Conservation (phyloP, 2,329 filamentous ascomycete genomes). For the Sclerotinia subarctica region DNA sequence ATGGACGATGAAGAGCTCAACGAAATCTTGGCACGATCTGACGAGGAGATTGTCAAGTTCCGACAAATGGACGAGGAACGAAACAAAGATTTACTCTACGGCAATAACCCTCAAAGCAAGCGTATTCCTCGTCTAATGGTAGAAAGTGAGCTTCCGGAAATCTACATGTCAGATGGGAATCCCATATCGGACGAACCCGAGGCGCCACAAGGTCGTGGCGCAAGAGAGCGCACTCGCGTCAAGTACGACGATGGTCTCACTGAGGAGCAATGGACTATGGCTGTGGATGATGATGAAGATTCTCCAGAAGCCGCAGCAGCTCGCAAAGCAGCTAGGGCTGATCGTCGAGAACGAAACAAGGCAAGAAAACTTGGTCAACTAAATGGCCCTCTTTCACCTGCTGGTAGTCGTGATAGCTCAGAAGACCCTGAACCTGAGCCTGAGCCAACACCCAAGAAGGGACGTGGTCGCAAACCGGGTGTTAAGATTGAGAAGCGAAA, state of each 20-base stretch:
- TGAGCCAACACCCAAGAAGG: constrained; percentile 73
- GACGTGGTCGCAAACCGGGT: constrained; percentile 73
- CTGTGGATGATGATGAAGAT: constrained; percentile 95
- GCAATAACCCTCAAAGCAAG: constrained; percentile 60
- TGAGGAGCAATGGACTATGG: constrained; percentile 98
- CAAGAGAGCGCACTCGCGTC: constrained; percentile 89
- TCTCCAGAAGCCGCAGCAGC: constrained; percentile 88
- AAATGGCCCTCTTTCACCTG: constrained; percentile 54
- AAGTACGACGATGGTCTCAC: constrained; percentile 96
- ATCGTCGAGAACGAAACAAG: constrained; percentile 74
- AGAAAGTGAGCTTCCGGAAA: constrained; percentile 86
- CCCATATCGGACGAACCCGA: constrained; percentile 76
- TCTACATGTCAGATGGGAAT: constrained; percentile 85
- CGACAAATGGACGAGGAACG: constrained; percentile 80
- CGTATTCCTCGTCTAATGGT: constrained; percentile 74
- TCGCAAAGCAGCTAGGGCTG: constrained; percentile 81
- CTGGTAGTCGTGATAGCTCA: constrained; percentile 74
- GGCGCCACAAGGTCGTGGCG: constrained; percentile 79
- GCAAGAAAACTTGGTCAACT: constrained; percentile 51
- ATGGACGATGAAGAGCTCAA: constrained; percentile 99
- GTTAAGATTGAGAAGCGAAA: constrained; percentile 79
- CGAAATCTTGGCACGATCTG: constrained; percentile 84
- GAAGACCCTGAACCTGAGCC: constrained; percentile 56
- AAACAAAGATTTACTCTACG: constrained; percentile 64
- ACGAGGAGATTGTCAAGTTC: constrained; percentile 75